Evolutionary conservation across 192 early-diverging fungal species (phyloP).

Genomic region (Jimgerdemannia flammicorona): DNA sequence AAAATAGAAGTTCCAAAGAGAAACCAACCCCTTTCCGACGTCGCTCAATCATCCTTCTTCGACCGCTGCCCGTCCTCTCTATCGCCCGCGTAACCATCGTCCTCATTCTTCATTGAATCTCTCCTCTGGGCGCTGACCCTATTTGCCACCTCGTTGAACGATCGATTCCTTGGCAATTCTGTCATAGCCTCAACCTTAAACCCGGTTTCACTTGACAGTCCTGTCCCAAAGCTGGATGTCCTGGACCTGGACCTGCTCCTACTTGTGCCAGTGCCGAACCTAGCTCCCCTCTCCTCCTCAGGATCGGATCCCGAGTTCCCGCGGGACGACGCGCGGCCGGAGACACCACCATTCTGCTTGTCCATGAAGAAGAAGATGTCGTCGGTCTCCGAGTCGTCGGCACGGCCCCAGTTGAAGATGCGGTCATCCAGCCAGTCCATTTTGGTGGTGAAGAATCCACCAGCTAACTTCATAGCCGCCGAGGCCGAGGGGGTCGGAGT

Average conservation of each 20-base stretch:
- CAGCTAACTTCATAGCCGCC: conserved; percentile 25
- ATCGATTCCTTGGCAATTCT: conserved; percentile 29
- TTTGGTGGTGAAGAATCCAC: conserved; percentile 33
- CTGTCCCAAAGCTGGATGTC: conserved; percentile 38
- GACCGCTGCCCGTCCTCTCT: not conserved
- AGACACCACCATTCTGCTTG: conserved; percentile 30
- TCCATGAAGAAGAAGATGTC: conserved; percentile 52
- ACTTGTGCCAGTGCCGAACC: conserved; percentile 32
- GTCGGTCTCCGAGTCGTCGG: conserved; percentile 48
- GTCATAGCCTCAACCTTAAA: conserved; percentile 51
- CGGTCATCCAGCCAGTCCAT: conserved; percentile 53
- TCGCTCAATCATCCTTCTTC: not conserved
- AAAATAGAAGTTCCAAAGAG: not conserved
- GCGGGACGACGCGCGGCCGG: conserved; percentile 15
- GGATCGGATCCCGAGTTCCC: not conserved
- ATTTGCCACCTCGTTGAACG: conserved; percentile 28
- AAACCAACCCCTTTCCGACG: not conserved
- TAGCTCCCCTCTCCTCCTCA: conserved; percentile 2
- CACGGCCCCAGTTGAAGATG: conserved; percentile 51
- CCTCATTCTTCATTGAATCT: not conserved
- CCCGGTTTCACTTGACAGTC: conserved; percentile 27
- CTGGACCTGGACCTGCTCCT: conserved; percentile 40
- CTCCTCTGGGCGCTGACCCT: not conserved
- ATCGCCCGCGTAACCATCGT: conserved; percentile 1
- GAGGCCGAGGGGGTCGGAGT: conserved; percentile 3